Percentiles rank a stretch among this genome's conserved stretches.
Evolutionary conservation across 345 rosid species (phyloP).

Genomic region (Gossypium turneri): DNA sequence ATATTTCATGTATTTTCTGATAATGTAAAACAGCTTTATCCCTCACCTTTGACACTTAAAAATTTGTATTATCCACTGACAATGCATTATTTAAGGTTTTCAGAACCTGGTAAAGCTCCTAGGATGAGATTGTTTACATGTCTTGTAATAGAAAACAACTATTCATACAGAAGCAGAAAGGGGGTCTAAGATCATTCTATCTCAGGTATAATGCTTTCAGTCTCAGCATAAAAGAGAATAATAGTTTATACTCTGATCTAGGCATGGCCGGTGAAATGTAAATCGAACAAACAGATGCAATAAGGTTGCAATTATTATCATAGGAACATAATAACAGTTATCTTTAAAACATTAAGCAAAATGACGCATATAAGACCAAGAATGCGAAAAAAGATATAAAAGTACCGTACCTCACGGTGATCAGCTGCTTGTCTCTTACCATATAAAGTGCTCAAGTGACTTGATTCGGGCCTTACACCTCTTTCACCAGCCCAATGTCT

Average conservation of each 20-base stretch:
- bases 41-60: too few relatives aligned
- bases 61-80: constrained; percentile 26
- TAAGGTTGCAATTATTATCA: not conserved
- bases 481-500: constrained; percentile 24
- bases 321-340: not conserved
- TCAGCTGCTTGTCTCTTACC: constrained; percentile 28
- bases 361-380: constrained; percentile 6
- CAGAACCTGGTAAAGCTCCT: not conserved
- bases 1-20: constrained; percentile 23
- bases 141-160: not conserved
- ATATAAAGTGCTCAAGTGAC: constrained; percentile 20
- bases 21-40: constrained; percentile 25
- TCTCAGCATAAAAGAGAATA: constrained; percentile 7
- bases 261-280: not conserved
- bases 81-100: constrained; percentile 17
- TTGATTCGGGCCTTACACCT: constrained; percentile 23
- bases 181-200: not conserved
- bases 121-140: not conserved
- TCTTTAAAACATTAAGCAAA: not conserved
- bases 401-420: constrained; percentile 37
- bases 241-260: not conserved
- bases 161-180: not conserved
- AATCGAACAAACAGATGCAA: not conserved
- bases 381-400: not conserved
- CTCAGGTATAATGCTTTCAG: not conserved